Conservation (phyloP, 108 stramenopile species). For the Nitzschia sp. region DNA sequence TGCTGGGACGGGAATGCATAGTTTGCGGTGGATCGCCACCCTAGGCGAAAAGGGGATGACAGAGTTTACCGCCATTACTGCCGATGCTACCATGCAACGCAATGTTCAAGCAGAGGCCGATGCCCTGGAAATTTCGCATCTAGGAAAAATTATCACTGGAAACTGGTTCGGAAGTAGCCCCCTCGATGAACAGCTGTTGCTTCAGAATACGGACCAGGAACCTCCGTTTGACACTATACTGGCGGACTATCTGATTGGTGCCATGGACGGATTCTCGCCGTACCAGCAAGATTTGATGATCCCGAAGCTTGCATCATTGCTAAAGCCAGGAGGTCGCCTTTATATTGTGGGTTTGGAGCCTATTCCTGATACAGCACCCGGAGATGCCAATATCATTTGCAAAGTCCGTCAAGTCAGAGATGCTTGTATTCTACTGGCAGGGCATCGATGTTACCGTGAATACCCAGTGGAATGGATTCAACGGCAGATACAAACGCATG, state of each 20-base stretch:
- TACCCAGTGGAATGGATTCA: conserved; percentile 95
- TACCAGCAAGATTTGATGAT: conserved; percentile 93
- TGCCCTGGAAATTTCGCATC: conserved; percentile 47
- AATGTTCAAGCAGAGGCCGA: conserved; percentile 70
- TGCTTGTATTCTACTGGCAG: conserved; percentile 92
- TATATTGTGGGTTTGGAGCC: conserved; percentile 94
- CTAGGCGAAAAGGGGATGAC: conserved; percentile 61
- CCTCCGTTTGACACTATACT: conserved; percentile 73
- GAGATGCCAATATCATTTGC: conserved; percentile 81
- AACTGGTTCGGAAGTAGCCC: conserved; percentile 73
- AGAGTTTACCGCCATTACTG: conserved; percentile 79
- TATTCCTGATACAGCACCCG: conserved; percentile 69
- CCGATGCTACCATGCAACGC: conserved; percentile 75
- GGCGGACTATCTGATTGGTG: conserved; percentile 95
- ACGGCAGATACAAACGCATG: conserved; percentile 59
- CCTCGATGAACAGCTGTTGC: conserved; percentile 14
- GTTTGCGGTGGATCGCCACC: conserved; percentile 91
- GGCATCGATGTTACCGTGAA: conserved; percentile 94
- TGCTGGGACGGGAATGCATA: conserved; percentile 93
- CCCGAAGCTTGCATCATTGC: conserved; percentile 65
- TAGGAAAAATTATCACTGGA: conserved; percentile 81
- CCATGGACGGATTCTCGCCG: conserved; percentile 95
- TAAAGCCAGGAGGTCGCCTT: conserved; percentile 88
- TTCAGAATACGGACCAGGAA: conserved; percentile 20
- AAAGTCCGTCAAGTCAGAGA: conserved; percentile 87